Conservation (phyloP, 169 alveolate species). For the Plasmodium cynomolgi region DNA sequence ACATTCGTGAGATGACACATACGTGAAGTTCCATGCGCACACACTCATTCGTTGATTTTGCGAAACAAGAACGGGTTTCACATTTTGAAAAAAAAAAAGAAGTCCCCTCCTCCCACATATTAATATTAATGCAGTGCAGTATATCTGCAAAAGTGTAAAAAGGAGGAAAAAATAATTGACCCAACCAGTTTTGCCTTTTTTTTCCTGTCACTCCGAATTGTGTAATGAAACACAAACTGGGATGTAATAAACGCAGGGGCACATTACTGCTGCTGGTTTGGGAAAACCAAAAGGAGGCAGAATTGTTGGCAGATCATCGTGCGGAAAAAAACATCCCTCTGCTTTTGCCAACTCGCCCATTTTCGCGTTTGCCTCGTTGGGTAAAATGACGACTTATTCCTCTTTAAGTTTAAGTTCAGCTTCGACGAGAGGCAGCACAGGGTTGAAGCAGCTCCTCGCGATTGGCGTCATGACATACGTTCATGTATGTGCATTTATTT, state of each 20-base stretch:
- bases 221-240: neutral
- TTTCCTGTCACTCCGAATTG: neutral
- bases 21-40: neutral
- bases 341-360: neutral
- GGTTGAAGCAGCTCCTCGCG: neutral
- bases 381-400: neutral
- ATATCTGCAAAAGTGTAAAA: neutral
- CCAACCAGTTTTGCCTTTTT: neutral
- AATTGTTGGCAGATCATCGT: neutral
- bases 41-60: neutral
- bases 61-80: neutral
- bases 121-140: neutral
- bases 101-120: neutral
- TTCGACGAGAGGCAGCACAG: neutral
- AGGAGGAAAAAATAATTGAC: neutral
- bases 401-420: neutral
- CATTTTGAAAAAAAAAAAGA: neutral
- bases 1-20: neutral
- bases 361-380: neutral
- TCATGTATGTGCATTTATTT: slow-evolving; percentile 1
- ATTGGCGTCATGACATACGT: neutral
- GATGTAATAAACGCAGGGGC: neutral
- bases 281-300: neutral
- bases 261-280: neutral
- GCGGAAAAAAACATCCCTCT: neutral